phyloP scores from a whole-genome alignment of 108 stramenopile species.

The Discostella pseudostelligera region DNA sequence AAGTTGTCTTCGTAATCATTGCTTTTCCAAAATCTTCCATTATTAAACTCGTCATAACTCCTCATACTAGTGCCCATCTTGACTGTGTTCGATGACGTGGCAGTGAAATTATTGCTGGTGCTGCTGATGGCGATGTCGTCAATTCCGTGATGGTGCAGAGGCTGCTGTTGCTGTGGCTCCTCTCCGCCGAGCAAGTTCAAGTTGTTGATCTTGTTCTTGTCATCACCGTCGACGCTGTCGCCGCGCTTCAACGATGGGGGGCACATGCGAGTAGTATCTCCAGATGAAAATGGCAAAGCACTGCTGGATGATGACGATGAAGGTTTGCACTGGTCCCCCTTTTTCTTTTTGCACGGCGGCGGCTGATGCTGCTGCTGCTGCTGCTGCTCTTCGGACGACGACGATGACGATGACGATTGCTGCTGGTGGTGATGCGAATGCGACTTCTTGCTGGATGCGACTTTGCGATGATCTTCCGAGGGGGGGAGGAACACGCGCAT shows the following conservation, averaged over 20 bases:
- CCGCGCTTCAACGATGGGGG: conserved; percentile 1
- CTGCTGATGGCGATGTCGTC: background rate
- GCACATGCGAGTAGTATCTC: background rate
- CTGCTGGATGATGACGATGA: background rate
- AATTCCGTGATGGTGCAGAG: too few relatives aligned
- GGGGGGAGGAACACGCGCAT: conserved; percentile 1
- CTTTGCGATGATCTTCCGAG: background rate
- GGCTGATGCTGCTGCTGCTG: background rate
- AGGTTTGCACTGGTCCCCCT: background rate
- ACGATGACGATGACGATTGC: too few relatives aligned
- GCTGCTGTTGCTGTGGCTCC: background rate
- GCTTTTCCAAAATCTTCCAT: background rate
- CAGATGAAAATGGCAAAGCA: background rate
- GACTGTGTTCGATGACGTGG: background rate
- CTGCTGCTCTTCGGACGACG: background rate
- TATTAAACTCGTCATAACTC: background rate
- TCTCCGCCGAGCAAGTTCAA: background rate
- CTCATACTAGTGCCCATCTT: background rate
- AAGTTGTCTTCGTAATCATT: too few relatives aligned
- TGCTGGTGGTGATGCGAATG: too few relatives aligned
- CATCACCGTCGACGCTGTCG: background rate
- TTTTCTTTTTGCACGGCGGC: background rate
- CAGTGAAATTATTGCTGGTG: background rate
- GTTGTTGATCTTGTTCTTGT: background rate
- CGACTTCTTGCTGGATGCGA: background rate